These are phyloP conservation scores for Colletotrichum sojae DNA, from an alignment of 2,329 filamentous ascomycete species.

Conservation along the genomic window DNA sequence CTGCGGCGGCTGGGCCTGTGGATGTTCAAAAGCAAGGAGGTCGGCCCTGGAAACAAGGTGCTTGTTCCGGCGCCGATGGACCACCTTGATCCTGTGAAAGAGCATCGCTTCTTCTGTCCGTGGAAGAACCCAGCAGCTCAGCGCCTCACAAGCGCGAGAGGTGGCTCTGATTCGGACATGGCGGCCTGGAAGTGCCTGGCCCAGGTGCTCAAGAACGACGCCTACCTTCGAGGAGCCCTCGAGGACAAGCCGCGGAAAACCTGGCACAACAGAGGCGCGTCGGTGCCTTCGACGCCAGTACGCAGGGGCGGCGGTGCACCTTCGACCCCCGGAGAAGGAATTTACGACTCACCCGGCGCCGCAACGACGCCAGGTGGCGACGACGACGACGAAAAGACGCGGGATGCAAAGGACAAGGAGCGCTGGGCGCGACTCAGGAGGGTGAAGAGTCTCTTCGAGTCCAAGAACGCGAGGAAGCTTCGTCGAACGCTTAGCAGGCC, in stretches of 20 bases:
- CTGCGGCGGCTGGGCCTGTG: slow-evolving; percentile 91
- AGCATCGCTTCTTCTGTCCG: slow-evolving; percentile 88
- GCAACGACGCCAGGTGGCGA: slow-evolving; percentile 48
- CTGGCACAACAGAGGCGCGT: slow-evolving; percentile 32
- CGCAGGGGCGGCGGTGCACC: slow-evolving; percentile 32
- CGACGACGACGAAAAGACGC: slow-evolving; percentile 61
- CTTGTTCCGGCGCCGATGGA: slow-evolving; percentile 74
- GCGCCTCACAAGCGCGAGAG: slow-evolving; percentile 54
- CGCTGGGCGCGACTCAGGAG: slow-evolving; percentile 79
- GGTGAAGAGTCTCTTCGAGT: slow-evolving; percentile 80
- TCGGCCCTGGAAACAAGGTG: slow-evolving; percentile 67
- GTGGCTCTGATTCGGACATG: slow-evolving; percentile 53
- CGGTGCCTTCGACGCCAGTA: slow-evolving; percentile 36
- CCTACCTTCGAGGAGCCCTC: slow-evolving; percentile 60
- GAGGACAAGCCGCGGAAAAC: slow-evolving; percentile 43
- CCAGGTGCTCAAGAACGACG: slow-evolving; percentile 71
- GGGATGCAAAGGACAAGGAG: slow-evolving; percentile 76
- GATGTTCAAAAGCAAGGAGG: slow-evolving; percentile 88
- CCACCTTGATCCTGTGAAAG: slow-evolving; percentile 76
- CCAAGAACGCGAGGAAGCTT: slow-evolving; percentile 71
- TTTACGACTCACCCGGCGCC: slow-evolving; percentile 40
- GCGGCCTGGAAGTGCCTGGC: slow-evolving; percentile 70
- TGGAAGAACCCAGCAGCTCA: slow-evolving; percentile 80
- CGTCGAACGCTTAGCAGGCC: slow-evolving; percentile 59
- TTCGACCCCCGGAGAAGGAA: slow-evolving; percentile 31